These are phyloP conservation scores for Claviceps lovelessii DNA, from an alignment of 2,329 filamentous ascomycete genomes.

Conservation along the genomic window DNA sequence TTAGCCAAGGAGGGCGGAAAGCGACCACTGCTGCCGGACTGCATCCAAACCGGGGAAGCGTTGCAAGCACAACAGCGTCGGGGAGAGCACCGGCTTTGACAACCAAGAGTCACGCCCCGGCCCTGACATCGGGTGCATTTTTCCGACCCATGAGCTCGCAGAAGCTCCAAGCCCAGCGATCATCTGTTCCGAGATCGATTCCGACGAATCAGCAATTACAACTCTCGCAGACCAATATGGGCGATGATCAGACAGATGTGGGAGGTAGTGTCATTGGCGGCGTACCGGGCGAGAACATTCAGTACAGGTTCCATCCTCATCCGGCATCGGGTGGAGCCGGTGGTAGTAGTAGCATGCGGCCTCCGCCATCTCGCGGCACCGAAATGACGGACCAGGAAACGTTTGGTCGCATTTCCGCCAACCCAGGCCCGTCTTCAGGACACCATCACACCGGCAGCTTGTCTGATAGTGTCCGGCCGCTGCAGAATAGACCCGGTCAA, in stretches of 20 bases:
- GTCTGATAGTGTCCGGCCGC: conserved; percentile 63
- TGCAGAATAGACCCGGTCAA: conserved; percentile 36
- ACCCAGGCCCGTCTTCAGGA: conserved; percentile 55
- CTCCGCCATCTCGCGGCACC: conserved; percentile 63
- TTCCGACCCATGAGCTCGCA: conserved; percentile 96
- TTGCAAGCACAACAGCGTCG: conserved; percentile 34
- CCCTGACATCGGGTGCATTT: conserved; percentile 77
- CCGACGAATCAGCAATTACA: conserved; percentile 25
- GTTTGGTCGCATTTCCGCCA: conserved; percentile 56
- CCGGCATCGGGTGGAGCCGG: conserved; percentile 23
- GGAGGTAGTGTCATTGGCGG: conserved; percentile 24
- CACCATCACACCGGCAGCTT: conserved; percentile 46
- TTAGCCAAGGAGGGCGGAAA: conserved; percentile 42
- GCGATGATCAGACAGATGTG: conserved; percentile 27
- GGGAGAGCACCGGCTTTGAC: conserved; percentile 42
- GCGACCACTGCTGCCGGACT: conserved; percentile 24
- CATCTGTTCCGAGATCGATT: conserved; percentile 34
- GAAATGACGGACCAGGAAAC: conserved; percentile 64
- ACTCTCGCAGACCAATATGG: conserved; percentile 15
- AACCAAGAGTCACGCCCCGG: conserved; percentile 78
- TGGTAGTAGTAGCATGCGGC: conserved; percentile 25
- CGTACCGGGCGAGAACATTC: conserved; percentile 44
- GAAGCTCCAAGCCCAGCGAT: conserved; percentile 78
- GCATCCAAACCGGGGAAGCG: conserved; percentile 30
- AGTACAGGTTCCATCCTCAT: conserved; percentile 28